Evolutionary conservation across 2,329 filamentous ascomycete genomes (phyloP).

Genomic region (Exophiala sp.): DNA sequence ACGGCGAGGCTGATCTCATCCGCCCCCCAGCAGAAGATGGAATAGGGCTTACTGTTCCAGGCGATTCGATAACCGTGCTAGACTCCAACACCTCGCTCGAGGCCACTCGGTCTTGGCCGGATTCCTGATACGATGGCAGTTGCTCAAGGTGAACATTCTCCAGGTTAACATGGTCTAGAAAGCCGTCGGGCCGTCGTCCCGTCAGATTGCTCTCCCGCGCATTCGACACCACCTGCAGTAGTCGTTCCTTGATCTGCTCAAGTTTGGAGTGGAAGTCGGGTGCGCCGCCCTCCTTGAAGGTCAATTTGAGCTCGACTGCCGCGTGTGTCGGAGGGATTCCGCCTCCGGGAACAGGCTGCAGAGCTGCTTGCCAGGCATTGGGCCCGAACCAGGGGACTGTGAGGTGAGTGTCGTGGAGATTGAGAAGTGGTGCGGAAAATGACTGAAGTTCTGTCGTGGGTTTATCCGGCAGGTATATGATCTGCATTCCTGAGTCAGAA

Average conservation of each 20-base stretch:
- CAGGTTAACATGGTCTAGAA: slow-evolving; percentile 48
- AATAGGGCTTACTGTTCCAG: slow-evolving; percentile 5
- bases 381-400: slow-evolving; percentile 87
- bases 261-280: slow-evolving; percentile 82
- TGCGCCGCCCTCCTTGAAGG: slow-evolving; percentile 91
- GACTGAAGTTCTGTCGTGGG: slow-evolving; percentile 67
- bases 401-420: slow-evolving; percentile 78
- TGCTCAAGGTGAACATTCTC: slow-evolving; percentile 73
- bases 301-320: slow-evolving; percentile 73
- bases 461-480: slow-evolving; percentile 77
- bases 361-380: slow-evolving; percentile 77
- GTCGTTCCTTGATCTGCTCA: slow-evolving; percentile 74
- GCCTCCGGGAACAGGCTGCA: slow-evolving; percentile 75
- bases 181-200: slow-evolving; percentile 28
- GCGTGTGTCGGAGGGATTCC: slow-evolving; percentile 69
- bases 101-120: slow-evolving; percentile 37
- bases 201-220: slow-evolving; percentile 57
- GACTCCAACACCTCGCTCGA: slow-evolving; percentile 22
- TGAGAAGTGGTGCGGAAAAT: slow-evolving; percentile 82
- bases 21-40: neutral
- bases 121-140: slow-evolving; percentile 76
- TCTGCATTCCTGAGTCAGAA: slow-evolving; percentile 44
- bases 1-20: slow-evolving; percentile 4
- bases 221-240: slow-evolving; percentile 73
- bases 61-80: slow-evolving; percentile 19